Base-by-base conservation (phyloP, 2,329 filamentous ascomycete species). In the Alternaria consortialis region DNA sequence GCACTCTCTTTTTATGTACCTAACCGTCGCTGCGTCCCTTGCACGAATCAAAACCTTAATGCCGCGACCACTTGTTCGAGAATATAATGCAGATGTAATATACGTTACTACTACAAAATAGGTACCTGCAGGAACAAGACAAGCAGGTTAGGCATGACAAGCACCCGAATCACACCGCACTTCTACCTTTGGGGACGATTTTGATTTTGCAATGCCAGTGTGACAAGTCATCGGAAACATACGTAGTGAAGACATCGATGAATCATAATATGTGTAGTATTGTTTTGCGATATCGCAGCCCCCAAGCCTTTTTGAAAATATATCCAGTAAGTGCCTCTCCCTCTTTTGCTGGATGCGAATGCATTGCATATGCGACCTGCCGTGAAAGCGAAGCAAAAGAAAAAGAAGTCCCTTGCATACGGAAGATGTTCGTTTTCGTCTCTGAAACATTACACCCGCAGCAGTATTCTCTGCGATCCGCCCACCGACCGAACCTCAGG, bases 51-150 rank as follows among this genome's bases (percentile, higher is more conserved):
- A 75, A 56, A 73, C 66, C 69, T 75, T 74, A 71, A 74, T 65
- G 73, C 72, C 69, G 69, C 69, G 55, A 68, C 69, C 34, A 44
- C 73, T 70, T 56, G 20, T 68, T 74, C 66, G 62, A 64, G 74
- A 68, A 65, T 53, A 59, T 62, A 65, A 62, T 66, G 68, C 72
- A 74, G 67, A 36, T 46, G 32, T 50, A 51, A 56, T 60, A 58
- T 56, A 52, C 43, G 51, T 53, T 56, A 58, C 54, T 29, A 29
- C 53, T 46, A 52, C 56, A 39, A 31, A 8, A 8, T 29, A 8
- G 7, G 64, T 56, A 43, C 52, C 59, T 7, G 34, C 62, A 54
- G 43, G 60, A 43, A 40, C 46, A 27, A 23, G 31, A 13, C 20
- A 27, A 9, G 20, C 40, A 25, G 20, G 15, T n/a, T 23, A 27